Base-by-base conservation (phyloP, 2,329 filamentous ascomycete species). In the Exserohilum rostratum region DNA sequence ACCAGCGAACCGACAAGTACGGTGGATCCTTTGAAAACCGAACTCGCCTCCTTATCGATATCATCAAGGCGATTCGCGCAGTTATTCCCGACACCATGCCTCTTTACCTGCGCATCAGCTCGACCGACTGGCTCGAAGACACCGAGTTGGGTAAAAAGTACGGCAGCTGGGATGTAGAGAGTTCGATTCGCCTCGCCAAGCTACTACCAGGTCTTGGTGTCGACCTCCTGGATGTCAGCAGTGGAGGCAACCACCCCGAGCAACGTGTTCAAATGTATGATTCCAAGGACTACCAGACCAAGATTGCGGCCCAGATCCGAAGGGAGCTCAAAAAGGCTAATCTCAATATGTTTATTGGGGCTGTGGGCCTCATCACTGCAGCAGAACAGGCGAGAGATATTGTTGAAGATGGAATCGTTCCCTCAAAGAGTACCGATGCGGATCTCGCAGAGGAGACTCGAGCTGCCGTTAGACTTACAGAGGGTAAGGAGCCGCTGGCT, bases 331-430 rank as follows among this genome's bases (percentile, higher is more conserved):
- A 68, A 34, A 65, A 67, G 30, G 64, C 66, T 7, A 74, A 75
- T 1, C 73, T 75, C 27, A 64, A 68, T 10, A 72, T 83, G 5
- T 70, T 83, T 25, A 78, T 84, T 15, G 82, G 82, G 2, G 81
- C 81, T 2, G 81, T 84, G 1, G 82, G 81, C 0, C 64, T 83
- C 35, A 83, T 84, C 58, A 84, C 80, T 0, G 79, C 83, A 50
- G 79, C 81, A 0, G 77, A 82, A 45, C 80, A 82, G 53, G 82
- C 81, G 13, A 66, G 75, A 4, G 70, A 79, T 35, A 81, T 84
- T 34, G 76, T 74, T 2, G 67, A 73, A 43, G 67, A 68, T 22
- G 68, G 66, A 0, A 63, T 65, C n/a, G 62, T 50, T 3, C 33
- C 46, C 1, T 11, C 25, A 7, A 55, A 51, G 22, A 69, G 69